A percentile compares a stretch with the other conserved stretches of the same genome.
Evolutionary conservation across 129 eudicot species (phyloP).

Genomic region (Oenanthe sinensis): DNA sequence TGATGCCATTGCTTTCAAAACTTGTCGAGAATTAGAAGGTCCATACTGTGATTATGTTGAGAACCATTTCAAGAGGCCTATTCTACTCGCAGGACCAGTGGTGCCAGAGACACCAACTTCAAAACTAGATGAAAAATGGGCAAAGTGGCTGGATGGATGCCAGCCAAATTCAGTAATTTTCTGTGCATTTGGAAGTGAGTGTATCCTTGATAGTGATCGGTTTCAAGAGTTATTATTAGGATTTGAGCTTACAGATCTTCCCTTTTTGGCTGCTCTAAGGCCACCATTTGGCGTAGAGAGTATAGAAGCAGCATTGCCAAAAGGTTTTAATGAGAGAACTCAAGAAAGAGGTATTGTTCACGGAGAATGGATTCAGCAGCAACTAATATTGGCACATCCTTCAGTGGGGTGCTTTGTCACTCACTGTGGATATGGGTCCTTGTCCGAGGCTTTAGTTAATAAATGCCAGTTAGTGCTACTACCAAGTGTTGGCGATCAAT

Average conservation of each 20-base stretch:
- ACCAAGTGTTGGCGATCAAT: conserved; percentile 24
- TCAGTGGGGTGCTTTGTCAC: conserved; percentile 37
- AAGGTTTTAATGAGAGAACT: conserved; percentile 24
- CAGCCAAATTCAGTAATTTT: conserved; percentile 18
- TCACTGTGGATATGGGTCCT: conserved; percentile 34
- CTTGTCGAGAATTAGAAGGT: conserved; percentile 36
- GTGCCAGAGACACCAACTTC: conserved; percentile 19
- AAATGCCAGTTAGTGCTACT: conserved; percentile 39
- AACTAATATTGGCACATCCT: conserved; percentile 24
- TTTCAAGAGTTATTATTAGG: conserved; percentile 31
- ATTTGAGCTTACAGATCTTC: conserved; percentile 28
- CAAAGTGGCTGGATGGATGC: conserved; percentile 19
- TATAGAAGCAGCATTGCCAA: conserved; percentile 25
- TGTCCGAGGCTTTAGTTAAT: conserved; percentile 29
- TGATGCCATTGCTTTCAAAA: conserved; percentile 30
- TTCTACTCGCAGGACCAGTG: conserved; percentile 34
- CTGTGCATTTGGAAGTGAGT: conserved; percentile 33
- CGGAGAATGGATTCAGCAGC: conserved; percentile 41
- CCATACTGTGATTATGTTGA: conserved; percentile 22
- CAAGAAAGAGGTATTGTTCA: conserved; percentile 21
- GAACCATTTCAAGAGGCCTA: conserved; percentile 19
- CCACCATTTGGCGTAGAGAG: conserved; percentile 21
- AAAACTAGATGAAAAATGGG: conserved; percentile 20
- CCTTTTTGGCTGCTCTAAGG: conserved; percentile 29
- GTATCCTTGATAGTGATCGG: conserved; percentile 6